A percentile compares a stretch with the other conserved stretches of the same genome.
These are phyloP conservation scores for Teunomyces panamensis DNA, from an alignment of 805 yeast genomes.

Conservation along the genomic window DNA sequence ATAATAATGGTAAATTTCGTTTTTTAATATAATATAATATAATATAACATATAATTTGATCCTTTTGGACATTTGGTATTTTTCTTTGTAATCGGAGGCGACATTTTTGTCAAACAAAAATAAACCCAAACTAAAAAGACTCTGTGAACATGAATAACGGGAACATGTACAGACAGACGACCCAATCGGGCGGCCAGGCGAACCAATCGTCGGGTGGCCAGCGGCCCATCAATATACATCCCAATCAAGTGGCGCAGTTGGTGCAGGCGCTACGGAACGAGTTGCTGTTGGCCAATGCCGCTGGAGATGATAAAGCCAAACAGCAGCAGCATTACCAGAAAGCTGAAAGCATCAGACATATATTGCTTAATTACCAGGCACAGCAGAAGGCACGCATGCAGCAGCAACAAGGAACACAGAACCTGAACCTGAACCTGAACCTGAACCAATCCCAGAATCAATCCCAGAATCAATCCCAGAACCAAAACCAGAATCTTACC, in stretches of 20 bases:
- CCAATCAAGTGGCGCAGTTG: conserved; percentile 55
- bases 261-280: conserved; percentile 58
- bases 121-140: background rate
- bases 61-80: no score
- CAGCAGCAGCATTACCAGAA: conserved; percentile 62
- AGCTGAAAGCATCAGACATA: conserved; percentile 62
- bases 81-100: no score
- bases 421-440: conserved; percentile 1
- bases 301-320: conserved; percentile 56
- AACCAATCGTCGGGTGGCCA: background rate
- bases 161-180: conserved; percentile 2
- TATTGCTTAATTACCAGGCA: conserved; percentile 53
- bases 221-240: conserved; percentile 35
- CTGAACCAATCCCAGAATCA: background rate
- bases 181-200: background rate
- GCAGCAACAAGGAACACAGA: conserved; percentile 13
- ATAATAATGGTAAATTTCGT: background rate
- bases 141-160: background rate
- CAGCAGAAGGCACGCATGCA: conserved; percentile 33
- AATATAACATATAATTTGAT: no score
- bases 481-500: conserved; percentile 11
- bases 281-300: conserved; percentile 58
- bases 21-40: background rate
- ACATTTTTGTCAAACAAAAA: background rate
- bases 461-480: conserved; percentile 13